Percentiles rank a stretch among this genome's conserved stretches.
These are phyloP conservation scores for Clonostachys byssicola DNA, from an alignment of 2,329 filamentous ascomycete species.

Conservation along the genomic window DNA sequence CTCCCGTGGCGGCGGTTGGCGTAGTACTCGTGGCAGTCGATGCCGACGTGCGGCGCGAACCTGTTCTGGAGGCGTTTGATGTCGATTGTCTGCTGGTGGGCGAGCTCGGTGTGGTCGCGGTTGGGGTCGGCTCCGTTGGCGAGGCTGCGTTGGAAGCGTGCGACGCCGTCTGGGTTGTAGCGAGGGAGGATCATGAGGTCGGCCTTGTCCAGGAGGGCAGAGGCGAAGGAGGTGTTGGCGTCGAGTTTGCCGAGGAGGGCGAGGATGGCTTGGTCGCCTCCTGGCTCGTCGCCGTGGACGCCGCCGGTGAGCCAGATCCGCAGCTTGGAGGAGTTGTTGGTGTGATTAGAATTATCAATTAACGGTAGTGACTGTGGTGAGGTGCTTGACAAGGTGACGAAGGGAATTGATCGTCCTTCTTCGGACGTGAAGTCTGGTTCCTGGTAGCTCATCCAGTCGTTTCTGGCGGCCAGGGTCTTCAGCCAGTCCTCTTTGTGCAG, in stretches of 20 bases:
- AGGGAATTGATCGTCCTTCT: slow-evolving; percentile 13
- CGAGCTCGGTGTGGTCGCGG: slow-evolving; percentile 21
- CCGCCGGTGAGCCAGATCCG: slow-evolving; percentile 16
- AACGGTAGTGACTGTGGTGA: background rate
- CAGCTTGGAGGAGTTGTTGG: slow-evolving; percentile 13
- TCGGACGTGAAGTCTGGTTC: slow-evolving; percentile 10
- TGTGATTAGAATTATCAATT: background rate
- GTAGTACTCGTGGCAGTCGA: slow-evolving; percentile 23
- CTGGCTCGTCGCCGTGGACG: slow-evolving; percentile 24
- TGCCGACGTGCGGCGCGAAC: slow-evolving; percentile 19
- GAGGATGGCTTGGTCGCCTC: slow-evolving; percentile 19
- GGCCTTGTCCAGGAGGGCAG: slow-evolving; percentile 13
- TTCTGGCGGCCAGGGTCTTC: slow-evolving; percentile 10
- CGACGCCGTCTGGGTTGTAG: slow-evolving; percentile 24
- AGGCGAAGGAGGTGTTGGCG: slow-evolving; percentile 18
- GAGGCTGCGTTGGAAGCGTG: slow-evolving; percentile 21
- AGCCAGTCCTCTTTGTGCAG: slow-evolving; percentile 10
- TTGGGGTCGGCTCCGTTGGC: slow-evolving; percentile 21
- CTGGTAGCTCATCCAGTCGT: slow-evolving; percentile 15
- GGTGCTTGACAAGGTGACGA: slow-evolving; percentile 8
- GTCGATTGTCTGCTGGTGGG: slow-evolving; percentile 18
- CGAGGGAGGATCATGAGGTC: slow-evolving; percentile 20
- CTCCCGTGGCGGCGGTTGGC: slow-evolving; percentile 10
- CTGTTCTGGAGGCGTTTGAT: slow-evolving; percentile 18
- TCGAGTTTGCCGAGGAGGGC: slow-evolving; percentile 21